Evolutionary conservation across 805 yeast species (phyloP), one percentile per base, ranked within the genome.

Genomic region (Wickerhamiella sorbophila): DNA sequence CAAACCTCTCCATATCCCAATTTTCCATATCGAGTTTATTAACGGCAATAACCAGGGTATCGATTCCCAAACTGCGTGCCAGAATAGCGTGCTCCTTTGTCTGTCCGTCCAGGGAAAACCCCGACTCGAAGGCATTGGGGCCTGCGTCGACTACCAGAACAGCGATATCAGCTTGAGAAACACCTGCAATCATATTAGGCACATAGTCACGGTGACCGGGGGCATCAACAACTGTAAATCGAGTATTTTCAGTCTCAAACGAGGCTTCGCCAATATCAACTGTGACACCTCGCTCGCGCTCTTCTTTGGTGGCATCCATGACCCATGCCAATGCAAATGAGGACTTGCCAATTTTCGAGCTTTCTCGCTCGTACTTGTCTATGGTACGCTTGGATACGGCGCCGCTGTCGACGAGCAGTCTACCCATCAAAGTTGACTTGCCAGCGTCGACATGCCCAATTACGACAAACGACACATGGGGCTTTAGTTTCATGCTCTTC

Each of bases 381-480:
- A 80, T 66, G 1, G 79, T 71, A 39, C 75, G 73, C 31, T 75
- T 69, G 51, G 77, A 80, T 4, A 82, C 75, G 2, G 75, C 75
- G 5, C 80, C 79, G 21, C 72, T 58, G 51, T 81, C 88, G 45
- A 72, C 75, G 33, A 82, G 57, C 31, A 82, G 57, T 37, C 91
- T 60, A 5, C 93, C 93, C 72, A 81, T 73, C 39, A 82, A 64
- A 1, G 93, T 82, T 2, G 86, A 78, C 53, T 82, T 82, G 14
- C 93, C 93, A 0, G 88, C 83, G 58, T 82, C 93, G 5, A 82
- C 88, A 57, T 82, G 93, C 9, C 93, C 91, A 49, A 82, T 79
- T 3, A 82, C 85, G 27, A 81, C 86, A 52, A 79, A 79, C n/a
- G 80, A 72, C 39, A 77, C 61, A 42, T 66, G 70, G 1, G 82